phyloP scores from a whole-genome alignment of 371 early-diverging fungal genomes.

The Lichtheimia ramosa region DNA sequence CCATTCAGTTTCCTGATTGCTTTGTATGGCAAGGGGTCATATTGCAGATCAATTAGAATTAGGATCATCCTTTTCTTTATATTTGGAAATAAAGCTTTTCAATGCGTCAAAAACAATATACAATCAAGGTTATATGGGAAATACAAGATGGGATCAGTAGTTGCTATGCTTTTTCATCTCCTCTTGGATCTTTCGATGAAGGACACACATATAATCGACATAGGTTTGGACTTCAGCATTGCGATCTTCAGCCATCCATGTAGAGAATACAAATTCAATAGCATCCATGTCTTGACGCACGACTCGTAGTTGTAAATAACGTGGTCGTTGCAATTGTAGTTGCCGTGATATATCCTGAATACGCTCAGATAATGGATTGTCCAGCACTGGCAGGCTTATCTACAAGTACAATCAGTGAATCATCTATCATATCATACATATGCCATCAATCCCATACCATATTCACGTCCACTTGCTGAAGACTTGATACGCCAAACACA shows the following conservation, averaged over 20 bases:
- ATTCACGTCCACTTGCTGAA: slow-evolving; percentile 16
- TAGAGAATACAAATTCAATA: slow-evolving; percentile 65
- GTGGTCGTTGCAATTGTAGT: background rate
- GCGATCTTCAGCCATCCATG: slow-evolving; percentile 77
- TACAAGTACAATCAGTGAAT: background rate
- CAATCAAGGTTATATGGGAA: too few species aligned
- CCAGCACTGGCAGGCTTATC: slow-evolving; percentile 1
- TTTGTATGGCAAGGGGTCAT: background rate
- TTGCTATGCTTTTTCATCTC: slow-evolving; percentile 58
- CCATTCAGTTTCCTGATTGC: too few species aligned
- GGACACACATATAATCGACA: slow-evolving; percentile 87
- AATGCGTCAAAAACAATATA: too few species aligned
- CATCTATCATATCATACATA: background rate
- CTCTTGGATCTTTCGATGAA: slow-evolving; percentile 84
- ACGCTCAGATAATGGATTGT: slow-evolving; percentile 51
- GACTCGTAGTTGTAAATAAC: background rate
- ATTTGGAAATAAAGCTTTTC: too few species aligned
- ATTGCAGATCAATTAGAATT: too few species aligned
- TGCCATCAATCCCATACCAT: slow-evolving; percentile 1
- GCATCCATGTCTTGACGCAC: slow-evolving; percentile 66
- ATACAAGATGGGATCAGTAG: slow-evolving; percentile 10
- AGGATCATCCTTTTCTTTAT: too few species aligned
- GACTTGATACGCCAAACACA: slow-evolving; percentile 22
- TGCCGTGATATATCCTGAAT: slow-evolving; percentile 60
- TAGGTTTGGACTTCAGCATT: slow-evolving; percentile 83